These are phyloP conservation scores for Cladosporium sphaerospermum DNA, from an alignment of 2,329 filamentous ascomycete genomes.

Conservation along the genomic window DNA sequence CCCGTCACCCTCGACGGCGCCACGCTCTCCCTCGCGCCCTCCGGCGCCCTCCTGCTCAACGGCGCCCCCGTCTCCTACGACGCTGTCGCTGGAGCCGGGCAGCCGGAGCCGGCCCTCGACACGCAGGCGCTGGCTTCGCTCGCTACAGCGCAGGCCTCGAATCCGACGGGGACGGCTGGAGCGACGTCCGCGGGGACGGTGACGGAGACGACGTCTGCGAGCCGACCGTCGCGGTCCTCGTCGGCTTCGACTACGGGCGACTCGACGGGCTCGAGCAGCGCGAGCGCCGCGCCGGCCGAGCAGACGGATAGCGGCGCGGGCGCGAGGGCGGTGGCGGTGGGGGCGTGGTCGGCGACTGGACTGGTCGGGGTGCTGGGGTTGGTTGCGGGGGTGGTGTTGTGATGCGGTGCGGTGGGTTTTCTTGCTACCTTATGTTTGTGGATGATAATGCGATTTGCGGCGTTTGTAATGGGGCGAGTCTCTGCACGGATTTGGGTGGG, in stretches of 20 bases:
- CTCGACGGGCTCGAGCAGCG: not conserved
- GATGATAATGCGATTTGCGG: not conserved
- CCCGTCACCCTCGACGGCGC: slow-evolving; percentile 19
- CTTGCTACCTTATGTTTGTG: not conserved
- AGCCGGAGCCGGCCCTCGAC: not conserved
- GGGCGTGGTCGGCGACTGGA: not conserved
- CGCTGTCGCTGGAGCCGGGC: not conserved
- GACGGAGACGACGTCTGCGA: not conserved
- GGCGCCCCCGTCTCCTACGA: slow-evolving; percentile 11
- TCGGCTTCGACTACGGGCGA: not conserved
- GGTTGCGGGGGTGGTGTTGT: not conserved
- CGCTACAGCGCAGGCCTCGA: no score
- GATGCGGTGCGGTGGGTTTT: not conserved
- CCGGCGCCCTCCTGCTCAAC: slow-evolving; percentile 23
- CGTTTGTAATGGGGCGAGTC: no score
- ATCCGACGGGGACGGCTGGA: not conserved
- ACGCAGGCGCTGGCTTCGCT: no score
- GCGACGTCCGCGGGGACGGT: not conserved
- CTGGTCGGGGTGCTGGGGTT: not conserved
- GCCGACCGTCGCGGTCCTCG: not conserved
- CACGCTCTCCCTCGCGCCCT: slow-evolving; percentile 21
- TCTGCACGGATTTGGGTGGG: no score
- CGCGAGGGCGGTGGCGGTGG: not conserved
- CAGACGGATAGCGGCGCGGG: not conserved
- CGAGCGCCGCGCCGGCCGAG: not conserved